These are phyloP conservation scores for Leersia perrieri DNA, from an alignment of 176 grass and related monocot genomes.

Conservation along the genomic window DNA sequence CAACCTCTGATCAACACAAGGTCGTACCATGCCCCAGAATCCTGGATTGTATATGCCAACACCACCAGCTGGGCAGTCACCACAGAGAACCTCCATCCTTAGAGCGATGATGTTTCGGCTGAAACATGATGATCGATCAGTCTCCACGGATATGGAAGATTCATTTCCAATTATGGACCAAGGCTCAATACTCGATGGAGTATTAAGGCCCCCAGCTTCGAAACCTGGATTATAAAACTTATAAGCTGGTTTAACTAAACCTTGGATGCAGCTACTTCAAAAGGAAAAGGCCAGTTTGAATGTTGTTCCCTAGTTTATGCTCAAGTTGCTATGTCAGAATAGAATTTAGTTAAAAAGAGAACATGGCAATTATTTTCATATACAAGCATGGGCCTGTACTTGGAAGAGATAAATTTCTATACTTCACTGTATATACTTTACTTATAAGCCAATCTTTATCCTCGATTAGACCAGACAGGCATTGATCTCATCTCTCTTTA, in stretches of 20 bases:
- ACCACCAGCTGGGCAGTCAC: slow-evolving; percentile 54
- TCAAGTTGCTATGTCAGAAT: not conserved
- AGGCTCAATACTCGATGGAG: slow-evolving; percentile 79
- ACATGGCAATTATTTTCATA: not conserved
- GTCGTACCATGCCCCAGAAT: slow-evolving; percentile 93
- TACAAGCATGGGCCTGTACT: not conserved
- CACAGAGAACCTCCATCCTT: slow-evolving; percentile 76
- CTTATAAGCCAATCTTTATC: not conserved
- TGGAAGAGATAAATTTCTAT: not conserved
- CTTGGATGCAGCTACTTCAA: not conserved
- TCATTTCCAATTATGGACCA: slow-evolving; percentile 81
- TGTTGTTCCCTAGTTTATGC: not conserved
- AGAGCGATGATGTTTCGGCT: slow-evolving; percentile 77
- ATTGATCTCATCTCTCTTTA: not conserved
- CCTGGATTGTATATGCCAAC: slow-evolving; percentile 95
- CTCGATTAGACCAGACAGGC: not conserved
- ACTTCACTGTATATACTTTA: not conserved
- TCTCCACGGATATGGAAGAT: slow-evolving; percentile 48
- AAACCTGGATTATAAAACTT: slow-evolving; percentile 50
- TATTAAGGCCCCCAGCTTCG: slow-evolving; percentile 83
- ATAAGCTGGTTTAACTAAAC: not conserved
- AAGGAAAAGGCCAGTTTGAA: not conserved
- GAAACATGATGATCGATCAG: slow-evolving; percentile 72
- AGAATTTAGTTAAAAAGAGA: not conserved
- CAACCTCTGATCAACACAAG: not conserved